A percentile compares a stretch with the other conserved stretches of the same genome.
These are phyloP conservation scores for Geosmithia flava DNA, from an alignment of 2,329 filamentous ascomycete species.

Conservation along the genomic window DNA sequence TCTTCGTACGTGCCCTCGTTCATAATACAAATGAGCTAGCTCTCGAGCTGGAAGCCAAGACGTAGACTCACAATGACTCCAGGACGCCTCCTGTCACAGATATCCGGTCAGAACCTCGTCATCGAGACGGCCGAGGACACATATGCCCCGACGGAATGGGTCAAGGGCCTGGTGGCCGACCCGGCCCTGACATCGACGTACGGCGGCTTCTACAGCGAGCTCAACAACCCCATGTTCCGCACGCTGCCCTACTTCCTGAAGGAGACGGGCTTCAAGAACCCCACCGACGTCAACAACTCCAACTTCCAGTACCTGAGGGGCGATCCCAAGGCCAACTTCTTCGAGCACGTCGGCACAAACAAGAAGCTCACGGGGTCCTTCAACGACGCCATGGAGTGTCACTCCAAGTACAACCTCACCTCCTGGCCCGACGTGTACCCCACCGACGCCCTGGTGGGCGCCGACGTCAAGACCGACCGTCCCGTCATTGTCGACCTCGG, in stretches of 20 bases:
- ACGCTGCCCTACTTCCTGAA: conserved; percentile 18
- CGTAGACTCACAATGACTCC: not conserved
- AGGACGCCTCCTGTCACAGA: conserved; percentile 21
- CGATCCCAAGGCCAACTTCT: conserved; percentile 12
- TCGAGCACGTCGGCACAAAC: conserved; percentile 15
- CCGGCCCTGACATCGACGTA: conserved; percentile 16
- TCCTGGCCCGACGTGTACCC: conserved; percentile 16
- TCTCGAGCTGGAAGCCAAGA: not conserved
- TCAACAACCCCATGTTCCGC: conserved; percentile 16
- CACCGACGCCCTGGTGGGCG: conserved; percentile 15
- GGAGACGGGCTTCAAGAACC: conserved; percentile 17
- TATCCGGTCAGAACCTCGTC: conserved; percentile 20
- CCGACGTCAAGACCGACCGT: conserved; percentile 9
- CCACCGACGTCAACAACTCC: conserved; percentile 12
- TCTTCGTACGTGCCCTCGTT: conserved; percentile 19
- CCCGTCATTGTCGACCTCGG: conserved; percentile 20
- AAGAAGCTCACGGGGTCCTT: conserved; percentile 17
- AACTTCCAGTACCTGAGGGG: conserved; percentile 18
- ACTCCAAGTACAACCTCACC: conserved; percentile 16
- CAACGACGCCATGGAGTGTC: conserved; percentile 22
- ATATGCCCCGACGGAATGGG: conserved; percentile 20
- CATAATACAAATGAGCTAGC: no score
- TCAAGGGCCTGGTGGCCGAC: conserved; percentile 13
- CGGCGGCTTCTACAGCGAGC: conserved; percentile 17
- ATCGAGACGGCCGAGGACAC: conserved; percentile 19